A percentile compares a stretch with the other conserved stretches of the same genome.
These are phyloP conservation scores for Xerocomus alliaceus DNA, from an alignment of 1,284 basidiomycete species.

Conservation along the genomic window DNA sequence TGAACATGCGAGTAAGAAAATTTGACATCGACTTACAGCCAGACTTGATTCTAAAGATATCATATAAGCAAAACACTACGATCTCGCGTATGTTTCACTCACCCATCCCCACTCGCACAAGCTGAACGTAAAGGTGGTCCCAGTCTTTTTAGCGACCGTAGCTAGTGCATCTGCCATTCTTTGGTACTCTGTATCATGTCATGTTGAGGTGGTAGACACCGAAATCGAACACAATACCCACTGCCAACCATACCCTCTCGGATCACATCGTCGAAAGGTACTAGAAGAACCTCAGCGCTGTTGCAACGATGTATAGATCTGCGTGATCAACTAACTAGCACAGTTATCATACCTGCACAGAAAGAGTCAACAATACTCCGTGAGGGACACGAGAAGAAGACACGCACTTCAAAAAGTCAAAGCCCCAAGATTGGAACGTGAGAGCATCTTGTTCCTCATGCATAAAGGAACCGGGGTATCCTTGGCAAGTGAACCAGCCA, in stretches of 20 bases:
- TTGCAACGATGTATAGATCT: neutral
- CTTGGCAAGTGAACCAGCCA: constrained; percentile 40
- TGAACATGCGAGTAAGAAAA: neutral
- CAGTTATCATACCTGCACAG: constrained; percentile 61
- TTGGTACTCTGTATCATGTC: constrained; percentile 48
- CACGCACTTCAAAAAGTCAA: constrained; percentile 64
- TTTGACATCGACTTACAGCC: constrained; percentile 56
- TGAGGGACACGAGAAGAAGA: neutral
- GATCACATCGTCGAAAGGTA: constrained; percentile 59
- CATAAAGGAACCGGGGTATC: constrained; percentile 39
- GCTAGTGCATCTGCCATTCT: constrained; percentile 61
- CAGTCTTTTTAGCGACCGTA: constrained; percentile 49
- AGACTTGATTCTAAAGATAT: constrained; percentile 57
- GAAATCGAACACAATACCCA: constrained; percentile 41
- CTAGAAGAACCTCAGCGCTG: constrained; percentile 29
- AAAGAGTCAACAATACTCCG: neutral
- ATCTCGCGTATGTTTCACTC: constrained; percentile 26
- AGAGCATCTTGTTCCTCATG: constrained; percentile 38
- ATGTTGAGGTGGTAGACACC: neutral
- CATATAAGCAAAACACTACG: constrained; percentile 5
- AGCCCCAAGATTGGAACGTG: constrained; percentile 57
- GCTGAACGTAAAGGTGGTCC: constrained; percentile 56
- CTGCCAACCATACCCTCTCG: constrained; percentile 60
- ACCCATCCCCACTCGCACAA: constrained; percentile 67
- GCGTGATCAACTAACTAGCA: constrained; percentile 37